Percentiles rank a stretch among this genome's conserved stretches.
Conservation (phyloP, 371 early-diverging fungal species). For the Apophysomyces variabilis region DNA sequence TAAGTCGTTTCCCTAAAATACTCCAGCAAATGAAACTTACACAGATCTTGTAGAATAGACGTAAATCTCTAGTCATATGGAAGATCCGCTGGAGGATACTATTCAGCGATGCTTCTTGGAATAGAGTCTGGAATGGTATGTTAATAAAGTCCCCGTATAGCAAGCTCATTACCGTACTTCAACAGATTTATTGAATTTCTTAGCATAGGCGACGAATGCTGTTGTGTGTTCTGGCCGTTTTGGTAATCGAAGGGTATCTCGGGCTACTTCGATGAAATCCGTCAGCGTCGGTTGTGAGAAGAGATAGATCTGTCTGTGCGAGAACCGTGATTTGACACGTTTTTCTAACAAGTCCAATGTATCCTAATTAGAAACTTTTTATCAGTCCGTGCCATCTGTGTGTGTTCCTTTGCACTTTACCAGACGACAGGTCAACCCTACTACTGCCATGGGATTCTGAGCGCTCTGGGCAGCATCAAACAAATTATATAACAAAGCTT, state of each 20-base stretch:
- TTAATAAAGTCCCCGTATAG: not conserved
- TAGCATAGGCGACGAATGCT: slow-evolving; percentile 18
- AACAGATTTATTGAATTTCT: slow-evolving; percentile 39
- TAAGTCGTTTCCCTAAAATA: not conserved
- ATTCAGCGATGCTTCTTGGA: slow-evolving; percentile 54
- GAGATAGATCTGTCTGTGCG: slow-evolving; percentile 81
- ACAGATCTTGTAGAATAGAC: slow-evolving; percentile 63
- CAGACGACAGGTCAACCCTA: slow-evolving; percentile 84
- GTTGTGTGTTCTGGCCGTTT: slow-evolving; percentile 9
- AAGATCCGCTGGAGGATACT: slow-evolving; percentile 59
- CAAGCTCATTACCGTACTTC: slow-evolving; percentile 20
- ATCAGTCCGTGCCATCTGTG: not conserved
- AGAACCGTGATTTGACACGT: slow-evolving; percentile 94
- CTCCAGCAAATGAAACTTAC: slow-evolving; percentile 41
- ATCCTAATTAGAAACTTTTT: slow-evolving; percentile 54
- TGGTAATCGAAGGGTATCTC: slow-evolving; percentile 46
- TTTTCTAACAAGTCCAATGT: slow-evolving; percentile 87
- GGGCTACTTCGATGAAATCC: slow-evolving; percentile 62
- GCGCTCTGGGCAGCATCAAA: slow-evolving; percentile 90
- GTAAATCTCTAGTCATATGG: slow-evolving; percentile 65
- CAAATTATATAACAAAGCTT: slow-evolving; percentile 89
- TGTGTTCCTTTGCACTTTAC: slow-evolving; percentile 38
- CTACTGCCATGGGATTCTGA: slow-evolving; percentile 83
- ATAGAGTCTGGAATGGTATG: slow-evolving; percentile 28
- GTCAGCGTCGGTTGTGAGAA: slow-evolving; percentile 62